Evolutionary conservation across 192 early-diverging fungal genomes (phyloP).

Genomic region (Entomortierella lignicola): DNA sequence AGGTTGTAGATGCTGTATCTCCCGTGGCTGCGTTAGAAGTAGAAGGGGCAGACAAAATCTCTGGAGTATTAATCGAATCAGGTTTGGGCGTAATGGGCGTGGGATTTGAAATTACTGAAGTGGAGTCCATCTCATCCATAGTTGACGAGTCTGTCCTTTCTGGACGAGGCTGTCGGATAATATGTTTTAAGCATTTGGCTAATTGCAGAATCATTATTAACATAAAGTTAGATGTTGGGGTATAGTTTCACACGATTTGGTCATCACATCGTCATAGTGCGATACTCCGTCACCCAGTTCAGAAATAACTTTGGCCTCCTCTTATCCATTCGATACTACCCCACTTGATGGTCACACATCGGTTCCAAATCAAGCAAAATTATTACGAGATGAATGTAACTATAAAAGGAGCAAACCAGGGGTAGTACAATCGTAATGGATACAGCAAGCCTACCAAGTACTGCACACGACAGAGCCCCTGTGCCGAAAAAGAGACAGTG

Average conservation of each 20-base stretch:
- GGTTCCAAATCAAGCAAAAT: neutral
- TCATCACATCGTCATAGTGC: neutral
- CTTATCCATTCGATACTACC: neutral
- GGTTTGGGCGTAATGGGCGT: neutral
- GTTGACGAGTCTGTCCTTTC: conserved; percentile 3
- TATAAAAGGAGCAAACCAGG: neutral
- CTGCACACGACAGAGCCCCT: conserved; percentile 48
- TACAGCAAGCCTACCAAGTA: conserved; percentile 32
- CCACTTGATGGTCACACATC: conserved; percentile 3
- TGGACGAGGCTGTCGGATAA: conserved; percentile 54
- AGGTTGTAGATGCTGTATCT: neutral
- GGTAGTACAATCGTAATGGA: neutral
- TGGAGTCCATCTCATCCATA: conserved; percentile 3
- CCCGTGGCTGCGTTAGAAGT: neutral
- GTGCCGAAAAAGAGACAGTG: conserved; percentile 55
- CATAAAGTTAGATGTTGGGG: no score
- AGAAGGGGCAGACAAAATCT: neutral
- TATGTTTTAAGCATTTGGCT: conserved; percentile 57
- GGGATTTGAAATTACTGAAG: neutral
- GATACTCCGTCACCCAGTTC: no score
- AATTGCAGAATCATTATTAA: neutral
- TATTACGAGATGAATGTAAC: neutral
- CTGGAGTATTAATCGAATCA: neutral
- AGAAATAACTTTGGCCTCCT: no score
- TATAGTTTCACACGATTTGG: neutral